These are phyloP conservation scores for Candida germanica DNA, from an alignment of 805 yeast species.

Conservation along the genomic window DNA sequence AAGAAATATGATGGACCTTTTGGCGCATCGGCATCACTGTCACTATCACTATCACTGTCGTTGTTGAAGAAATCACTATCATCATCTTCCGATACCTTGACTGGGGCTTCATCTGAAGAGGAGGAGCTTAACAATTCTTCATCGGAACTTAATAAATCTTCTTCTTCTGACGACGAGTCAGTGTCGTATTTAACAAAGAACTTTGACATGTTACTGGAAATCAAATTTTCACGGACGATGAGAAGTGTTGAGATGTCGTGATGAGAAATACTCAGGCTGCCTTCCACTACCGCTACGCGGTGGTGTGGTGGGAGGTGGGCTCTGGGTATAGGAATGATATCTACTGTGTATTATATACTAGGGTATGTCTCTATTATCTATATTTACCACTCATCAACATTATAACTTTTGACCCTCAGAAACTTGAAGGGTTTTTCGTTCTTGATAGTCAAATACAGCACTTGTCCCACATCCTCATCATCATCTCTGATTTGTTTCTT, in stretches of 20 bases:
- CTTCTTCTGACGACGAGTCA: slow-evolving; percentile 52
- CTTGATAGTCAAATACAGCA: slow-evolving; percentile 48
- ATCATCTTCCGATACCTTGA: slow-evolving; percentile 29
- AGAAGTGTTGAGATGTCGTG: no score
- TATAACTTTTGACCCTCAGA: slow-evolving; percentile 52
- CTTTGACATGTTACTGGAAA: slow-evolving; percentile 65
- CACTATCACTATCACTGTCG: slow-evolving; percentile 33
- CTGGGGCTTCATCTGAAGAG: slow-evolving; percentile 30
- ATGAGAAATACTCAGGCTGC: no score
- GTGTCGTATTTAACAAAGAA: slow-evolving; percentile 74
- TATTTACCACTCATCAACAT: slow-evolving; percentile 7
- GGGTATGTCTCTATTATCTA: no score
- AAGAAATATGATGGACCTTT: slow-evolving; percentile 55
- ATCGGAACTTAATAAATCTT: slow-evolving; percentile 51
- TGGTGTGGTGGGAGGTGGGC: no score
- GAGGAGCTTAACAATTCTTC: slow-evolving; percentile 50
- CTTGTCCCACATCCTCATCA: slow-evolving; percentile 50
- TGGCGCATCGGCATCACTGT: slow-evolving; percentile 32
- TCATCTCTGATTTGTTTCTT: slow-evolving; percentile 36
- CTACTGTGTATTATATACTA: no score
- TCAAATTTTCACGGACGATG: slow-evolving; percentile 28
- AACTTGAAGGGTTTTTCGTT: slow-evolving; percentile 82
- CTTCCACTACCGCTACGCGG: no score
- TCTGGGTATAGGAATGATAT: no score
- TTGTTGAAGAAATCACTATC: slow-evolving; percentile 11